Evolutionary conservation across 1,284 basidiomycete species (phyloP).

Genomic region (Ceratobasidium theobromae): DNA sequence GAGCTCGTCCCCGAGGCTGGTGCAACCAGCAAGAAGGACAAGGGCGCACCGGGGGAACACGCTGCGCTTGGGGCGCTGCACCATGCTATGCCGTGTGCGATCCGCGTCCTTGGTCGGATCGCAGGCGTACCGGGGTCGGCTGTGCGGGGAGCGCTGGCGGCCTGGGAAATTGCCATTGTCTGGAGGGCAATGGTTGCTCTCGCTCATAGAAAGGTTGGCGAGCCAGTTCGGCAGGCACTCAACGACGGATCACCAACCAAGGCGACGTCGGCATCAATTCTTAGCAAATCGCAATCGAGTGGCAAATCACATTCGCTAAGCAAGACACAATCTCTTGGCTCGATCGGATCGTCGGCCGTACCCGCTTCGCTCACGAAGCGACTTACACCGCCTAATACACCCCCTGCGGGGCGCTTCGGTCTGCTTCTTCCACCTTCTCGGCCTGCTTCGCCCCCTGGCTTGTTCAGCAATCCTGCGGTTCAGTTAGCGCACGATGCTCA

Average conservation of each 20-base stretch:
- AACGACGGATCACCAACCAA: too few relatives aligned
- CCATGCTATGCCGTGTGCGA: constrained; percentile 59
- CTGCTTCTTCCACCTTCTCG: constrained; percentile 58
- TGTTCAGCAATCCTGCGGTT: neutral
- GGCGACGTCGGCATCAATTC: too few relatives aligned
- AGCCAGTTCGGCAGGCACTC: too few relatives aligned
- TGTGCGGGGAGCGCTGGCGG: constrained; percentile 61
- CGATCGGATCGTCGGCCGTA: constrained; percentile 38
- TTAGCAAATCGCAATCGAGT: constrained; percentile 36
- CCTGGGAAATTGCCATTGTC: constrained; percentile 66
- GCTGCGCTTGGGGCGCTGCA: constrained; percentile 62
- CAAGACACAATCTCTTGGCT: neutral
- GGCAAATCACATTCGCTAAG: too few relatives aligned
- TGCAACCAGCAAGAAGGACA: constrained; percentile 48
- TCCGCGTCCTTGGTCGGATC: constrained; percentile 58
- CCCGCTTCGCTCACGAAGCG: constrained; percentile 8
- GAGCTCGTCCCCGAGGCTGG: constrained; percentile 47
- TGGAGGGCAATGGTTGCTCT: constrained; percentile 73
- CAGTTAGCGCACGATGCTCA: constrained; percentile 16
- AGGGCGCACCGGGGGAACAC: constrained; percentile 59
- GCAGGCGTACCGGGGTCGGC: constrained; percentile 48
- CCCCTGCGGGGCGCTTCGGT: constrained; percentile 58
- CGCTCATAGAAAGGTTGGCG: constrained; percentile 54
- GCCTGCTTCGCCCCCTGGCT: constrained; percentile 59
- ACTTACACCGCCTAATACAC: constrained; percentile 56